Base-by-base conservation (phyloP, 192 early-diverging fungal genomes). In the Dissophora globulifera region DNA sequence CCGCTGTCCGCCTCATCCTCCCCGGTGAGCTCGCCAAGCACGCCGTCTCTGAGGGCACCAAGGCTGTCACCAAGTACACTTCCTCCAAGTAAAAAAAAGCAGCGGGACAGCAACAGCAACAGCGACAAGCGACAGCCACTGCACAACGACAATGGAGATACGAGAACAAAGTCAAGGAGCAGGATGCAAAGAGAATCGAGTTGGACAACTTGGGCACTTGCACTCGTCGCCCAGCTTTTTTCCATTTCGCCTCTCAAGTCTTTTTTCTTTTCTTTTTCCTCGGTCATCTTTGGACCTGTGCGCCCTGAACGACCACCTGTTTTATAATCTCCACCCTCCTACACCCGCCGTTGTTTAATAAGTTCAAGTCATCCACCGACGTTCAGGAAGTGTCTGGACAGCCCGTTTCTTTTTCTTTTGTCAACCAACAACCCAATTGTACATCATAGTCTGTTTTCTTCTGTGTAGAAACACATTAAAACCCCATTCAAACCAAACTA, bases 41-140 rank as follows among this genome's bases (percentile, higher is more conserved):
- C 86, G 95, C 95, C 72, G 94, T 97, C 69, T 97, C 96, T 63
- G 96, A 96, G 86, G 96, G 95, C 58, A 96, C 95, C 88, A 97
- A 97, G 89, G 96, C 96, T 55, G 94, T 96, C 78, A 95, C 93
- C 85, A 97, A 38, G 35, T 38, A 38, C 35, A 38, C 93, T 67
- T 90, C 89, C 27, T 89, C 89, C 79, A 93, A 88, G 69, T 88
- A 86, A 84, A 69, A n/a, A 46, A 42, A 22, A 16, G 41, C 23
- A 27, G 22, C 35, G 29, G 27, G 0, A 17, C 50, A 29, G 12
- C 30, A 2, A 25, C 43, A 60, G 15, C 58, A 8, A 60, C 46
- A n/a, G n/a, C n/a, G n/a, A n/a, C n/a, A n/a, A n/a, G n/a, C n/a
- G n/a, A n/a, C n/a, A n/a, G n/a, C n/a, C n/a, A n/a, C n/a, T n/a